Evolutionary conservation across 768 basidiomycete genomes (phyloP), one percentile per base, ranked within the genome.

Genomic region (Rhodotorula diobovata): DNA sequence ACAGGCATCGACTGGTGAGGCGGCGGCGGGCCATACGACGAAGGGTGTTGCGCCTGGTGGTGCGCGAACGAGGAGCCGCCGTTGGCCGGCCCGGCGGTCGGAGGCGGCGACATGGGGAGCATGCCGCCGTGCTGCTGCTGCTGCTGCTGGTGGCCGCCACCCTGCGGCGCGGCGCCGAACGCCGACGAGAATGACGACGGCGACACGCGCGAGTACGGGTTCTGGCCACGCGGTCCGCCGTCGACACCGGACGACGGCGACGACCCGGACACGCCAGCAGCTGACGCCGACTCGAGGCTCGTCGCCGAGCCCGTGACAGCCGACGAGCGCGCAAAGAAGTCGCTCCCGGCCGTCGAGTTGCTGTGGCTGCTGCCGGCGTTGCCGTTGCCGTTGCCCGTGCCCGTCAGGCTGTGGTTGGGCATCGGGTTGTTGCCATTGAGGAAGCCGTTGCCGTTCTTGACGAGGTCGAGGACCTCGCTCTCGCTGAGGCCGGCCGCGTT

Each of bases 401-500:
- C 41, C 14, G 12, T 43, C 41, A 30, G 20, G 10, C 35, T n/a
- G 34, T n/a, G 14, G 53, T 34, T 32, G 21, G 30, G 43, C 8
- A 53, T 30, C 28, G n/a, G 28, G 51, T 28, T 30, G 1, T 3
- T 7, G 51, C n/a, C 51, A 25, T 39, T 37, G n/a, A 18, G 37
- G 46, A 63, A 45, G 16, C 56, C 61, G 46, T 25, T 57, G 35
- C 67, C 61, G 15, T 61, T 46, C 46, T 58, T 64, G 61, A 75
- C 73, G 57, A 75, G 70, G 34, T 75, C 70, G 67, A 71, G 73
- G 1, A 75, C 70, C 45, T 75, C 73, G 30, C 64, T 51, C 67
- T 75, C 73, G 43, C 70, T 71, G 21, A 75, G 48, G 2, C 73
- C 73, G n/a, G 73, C 73, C 6, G 73, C 73, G 58, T 60, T 71